Evolutionary conservation across 345 rosid genomes (phyloP).

Genomic region (Excoecaria cochinchinensis): DNA sequence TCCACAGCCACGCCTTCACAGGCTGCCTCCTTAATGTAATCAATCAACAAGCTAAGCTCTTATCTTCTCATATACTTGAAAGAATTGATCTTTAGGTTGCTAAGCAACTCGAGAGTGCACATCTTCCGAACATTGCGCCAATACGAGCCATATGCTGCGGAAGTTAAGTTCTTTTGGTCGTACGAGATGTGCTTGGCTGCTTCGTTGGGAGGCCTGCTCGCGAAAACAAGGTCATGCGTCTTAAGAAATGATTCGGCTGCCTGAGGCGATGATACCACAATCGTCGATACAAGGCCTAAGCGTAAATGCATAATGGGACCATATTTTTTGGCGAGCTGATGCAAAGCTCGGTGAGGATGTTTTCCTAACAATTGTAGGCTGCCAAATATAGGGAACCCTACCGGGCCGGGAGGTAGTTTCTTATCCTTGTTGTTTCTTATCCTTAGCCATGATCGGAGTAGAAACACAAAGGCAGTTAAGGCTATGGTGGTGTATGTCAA

Average conservation of each 20-base stretch:
- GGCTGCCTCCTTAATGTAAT: conserved; percentile 22
- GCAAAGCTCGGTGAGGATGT: conserved; percentile 37
- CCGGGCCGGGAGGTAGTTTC: conserved; percentile 47
- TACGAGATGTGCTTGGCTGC: conserved; percentile 27
- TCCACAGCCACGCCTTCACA: conserved; percentile 25
- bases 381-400: conserved; percentile 39
- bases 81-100: conserved; percentile 30
- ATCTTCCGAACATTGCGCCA: conserved; percentile 45
- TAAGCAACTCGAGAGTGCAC: conserved; percentile 44
- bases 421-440: not conserved
- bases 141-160: conserved; percentile 34
- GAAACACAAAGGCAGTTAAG: not conserved
- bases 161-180: conserved; percentile 22
- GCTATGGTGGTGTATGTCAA: not conserved
- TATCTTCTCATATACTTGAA: conserved; percentile 35
- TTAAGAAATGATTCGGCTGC: conserved; percentile 44
- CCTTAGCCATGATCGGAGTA: conserved; percentile 1
- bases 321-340: conserved; percentile 31
- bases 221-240: conserved; percentile 41
- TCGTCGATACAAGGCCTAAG: conserved; percentile 31
- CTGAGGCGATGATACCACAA: conserved; percentile 41
- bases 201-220: conserved; percentile 30
- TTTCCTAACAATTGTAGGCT: conserved; percentile 37
- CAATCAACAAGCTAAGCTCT: conserved; percentile 33
- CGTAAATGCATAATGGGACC: conserved; percentile 45